A percentile compares a stretch with the other conserved stretches of the same genome.
These are phyloP conservation scores for Xylaria acuta DNA, from an alignment of 495 filamentous ascomycete genomes.

Conservation along the genomic window DNA sequence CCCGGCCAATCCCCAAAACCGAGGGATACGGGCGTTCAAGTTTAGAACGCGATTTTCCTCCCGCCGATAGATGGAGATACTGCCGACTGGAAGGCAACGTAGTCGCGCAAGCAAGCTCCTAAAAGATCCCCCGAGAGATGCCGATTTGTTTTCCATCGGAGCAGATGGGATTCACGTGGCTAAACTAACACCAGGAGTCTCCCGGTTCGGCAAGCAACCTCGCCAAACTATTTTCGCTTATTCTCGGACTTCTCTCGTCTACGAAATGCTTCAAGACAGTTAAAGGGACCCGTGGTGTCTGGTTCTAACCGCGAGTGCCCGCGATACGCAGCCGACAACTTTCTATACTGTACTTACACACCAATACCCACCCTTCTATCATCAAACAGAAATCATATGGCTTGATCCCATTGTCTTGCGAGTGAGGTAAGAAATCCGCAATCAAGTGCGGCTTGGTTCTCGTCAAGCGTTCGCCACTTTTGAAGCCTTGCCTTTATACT, in stretches of 20 bases:
- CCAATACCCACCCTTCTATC: not conserved
- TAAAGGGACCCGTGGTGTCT: not conserved
- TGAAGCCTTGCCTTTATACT: not conserved
- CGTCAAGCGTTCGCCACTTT: not conserved
- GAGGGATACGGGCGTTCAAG: not conserved
- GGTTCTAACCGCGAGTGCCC: not conserved
- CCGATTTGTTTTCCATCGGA: not conserved
- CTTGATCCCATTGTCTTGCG: not conserved
- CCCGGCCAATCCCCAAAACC: not conserved
- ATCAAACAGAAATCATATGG: not conserved
- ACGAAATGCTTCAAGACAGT: not conserved
- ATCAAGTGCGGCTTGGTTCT: not conserved
- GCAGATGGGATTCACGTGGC: conserved; percentile 1
- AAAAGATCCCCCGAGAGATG: not conserved
- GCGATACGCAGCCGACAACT: not conserved
- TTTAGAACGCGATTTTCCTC: not conserved
- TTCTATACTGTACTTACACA: not conserved
- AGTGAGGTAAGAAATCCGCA: not conserved
- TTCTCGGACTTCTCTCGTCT: not conserved
- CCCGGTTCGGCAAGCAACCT: not conserved
- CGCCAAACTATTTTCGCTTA: conserved; percentile 1
- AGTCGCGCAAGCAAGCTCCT: not conserved
- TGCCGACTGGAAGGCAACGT: not conserved
- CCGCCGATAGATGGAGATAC: not conserved
- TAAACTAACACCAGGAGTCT: not conserved